These are phyloP conservation scores for Phytophthora macrochlamydospora DNA, from an alignment of 352 stramenopile species.

Conservation along the genomic window DNA sequence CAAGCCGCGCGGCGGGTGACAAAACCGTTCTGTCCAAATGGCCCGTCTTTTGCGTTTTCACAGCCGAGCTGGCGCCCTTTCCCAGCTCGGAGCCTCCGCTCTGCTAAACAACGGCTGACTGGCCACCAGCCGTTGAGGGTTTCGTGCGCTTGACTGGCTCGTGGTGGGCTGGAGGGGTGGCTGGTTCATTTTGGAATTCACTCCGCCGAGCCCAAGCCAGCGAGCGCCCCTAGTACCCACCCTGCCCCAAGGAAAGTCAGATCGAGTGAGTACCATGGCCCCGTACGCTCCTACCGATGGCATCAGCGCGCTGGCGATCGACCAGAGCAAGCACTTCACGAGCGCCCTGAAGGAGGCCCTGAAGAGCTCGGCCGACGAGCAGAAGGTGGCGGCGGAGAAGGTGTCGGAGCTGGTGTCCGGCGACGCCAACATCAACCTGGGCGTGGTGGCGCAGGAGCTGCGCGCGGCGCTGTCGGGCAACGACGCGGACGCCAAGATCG, in stretches of 20 bases:
- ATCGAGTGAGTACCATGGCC: slow-evolving; percentile 64
- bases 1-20: not conserved
- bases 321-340: slow-evolving; percentile 92
- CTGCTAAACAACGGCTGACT: slow-evolving; percentile 22
- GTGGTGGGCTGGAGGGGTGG: no score
- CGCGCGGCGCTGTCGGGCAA: slow-evolving; percentile 58
- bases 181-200: slow-evolving; percentile 83
- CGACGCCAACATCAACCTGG: slow-evolving; percentile 77
- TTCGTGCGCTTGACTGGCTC: slow-evolving; percentile 36
- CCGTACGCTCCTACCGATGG: slow-evolving; percentile 82
- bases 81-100: not conserved
- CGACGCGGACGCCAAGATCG: slow-evolving; percentile 71
- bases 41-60: no score
- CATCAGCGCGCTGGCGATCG: slow-evolving; percentile 85
- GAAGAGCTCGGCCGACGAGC: slow-evolving; percentile 66
- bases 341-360: slow-evolving; percentile 83
- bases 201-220: slow-evolving; percentile 47
- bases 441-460: slow-evolving; percentile 71
- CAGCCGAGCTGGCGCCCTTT: not conserved
- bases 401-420: slow-evolving; percentile 78
- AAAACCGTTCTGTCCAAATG: not conserved
- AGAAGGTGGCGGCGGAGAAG: slow-evolving; percentile 87
- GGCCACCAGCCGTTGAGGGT: slow-evolving; percentile 31
- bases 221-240: slow-evolving; percentile 39
- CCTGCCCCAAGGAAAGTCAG: slow-evolving; percentile 35